Conservation (phyloP, 2,329 filamentous ascomycete species). For the Diaporthe ilicicola region DNA sequence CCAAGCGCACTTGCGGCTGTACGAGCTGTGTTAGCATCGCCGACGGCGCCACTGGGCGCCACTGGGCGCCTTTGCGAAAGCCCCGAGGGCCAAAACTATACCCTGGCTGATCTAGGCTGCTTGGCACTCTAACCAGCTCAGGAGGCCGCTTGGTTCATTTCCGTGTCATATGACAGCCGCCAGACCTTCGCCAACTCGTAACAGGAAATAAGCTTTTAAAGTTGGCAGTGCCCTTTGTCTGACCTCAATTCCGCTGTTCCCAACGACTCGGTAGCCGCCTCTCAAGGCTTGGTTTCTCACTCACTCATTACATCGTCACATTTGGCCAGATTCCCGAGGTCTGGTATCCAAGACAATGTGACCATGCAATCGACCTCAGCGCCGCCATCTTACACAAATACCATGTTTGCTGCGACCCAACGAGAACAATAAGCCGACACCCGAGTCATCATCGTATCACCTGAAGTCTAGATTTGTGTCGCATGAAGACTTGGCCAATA, state of each 20-base stretch:
- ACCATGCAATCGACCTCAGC: neutral
- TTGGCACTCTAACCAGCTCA: slow-evolving; percentile 23
- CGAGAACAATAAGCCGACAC: neutral
- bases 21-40: neutral
- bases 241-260: neutral
- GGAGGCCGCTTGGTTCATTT: slow-evolving; percentile 5
- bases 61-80: neutral
- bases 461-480: slow-evolving; percentile 3
- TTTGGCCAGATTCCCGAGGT: neutral
- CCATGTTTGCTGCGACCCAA: neutral
- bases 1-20: neutral
- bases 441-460: neutral
- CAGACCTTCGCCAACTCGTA: neutral
- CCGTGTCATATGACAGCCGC: slow-evolving; percentile 16
- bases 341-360: neutral
- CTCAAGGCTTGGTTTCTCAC: neutral
- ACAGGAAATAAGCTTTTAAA: neutral
- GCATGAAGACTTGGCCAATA: slow-evolving; percentile 13
- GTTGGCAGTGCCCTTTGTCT: neutral
- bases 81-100: neutral
- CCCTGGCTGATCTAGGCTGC: neutral
- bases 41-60: too few species aligned
- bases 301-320: neutral
- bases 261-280: neutral
- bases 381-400: neutral